These are phyloP conservation scores for Jatropha curcas DNA, from an alignment of 345 rosid species.

Conservation along the genomic window DNA sequence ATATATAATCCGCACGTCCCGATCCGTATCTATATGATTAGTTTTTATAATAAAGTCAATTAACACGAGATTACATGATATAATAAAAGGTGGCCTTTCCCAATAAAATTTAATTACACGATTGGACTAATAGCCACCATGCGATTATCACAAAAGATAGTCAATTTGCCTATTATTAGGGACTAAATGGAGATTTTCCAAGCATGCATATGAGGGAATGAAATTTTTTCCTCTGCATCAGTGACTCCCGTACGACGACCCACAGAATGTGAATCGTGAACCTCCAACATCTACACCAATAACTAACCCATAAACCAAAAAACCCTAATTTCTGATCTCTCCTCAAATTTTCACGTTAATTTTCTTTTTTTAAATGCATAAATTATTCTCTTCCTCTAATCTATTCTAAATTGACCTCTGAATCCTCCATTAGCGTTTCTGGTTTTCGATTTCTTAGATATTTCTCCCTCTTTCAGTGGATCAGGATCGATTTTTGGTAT, in stretches of 20 bases:
- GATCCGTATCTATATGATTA: too few relatives aligned
- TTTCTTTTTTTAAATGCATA: not conserved
- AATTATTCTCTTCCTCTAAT: too few relatives aligned
- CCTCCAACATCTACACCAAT: constrained; percentile 7
- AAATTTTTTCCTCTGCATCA: not conserved
- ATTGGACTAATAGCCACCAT: too few relatives aligned
- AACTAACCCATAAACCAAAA: not conserved
- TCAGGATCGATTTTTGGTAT: constrained; percentile 12
- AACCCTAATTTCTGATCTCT: constrained; percentile 17
- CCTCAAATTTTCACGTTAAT: not conserved
- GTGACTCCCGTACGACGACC: constrained; percentile 14
- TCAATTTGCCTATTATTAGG: too few relatives aligned
- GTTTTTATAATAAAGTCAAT: too few relatives aligned
- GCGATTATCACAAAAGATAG: too few relatives aligned
- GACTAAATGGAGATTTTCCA: too few relatives aligned
- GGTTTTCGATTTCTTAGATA: not conserved
- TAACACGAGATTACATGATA: too few relatives aligned
- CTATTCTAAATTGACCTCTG: not conserved
- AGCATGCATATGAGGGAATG: too few relatives aligned
- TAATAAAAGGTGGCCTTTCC: too few relatives aligned
- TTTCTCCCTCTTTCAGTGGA: not conserved
- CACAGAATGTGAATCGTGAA: constrained; percentile 11
- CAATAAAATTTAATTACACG: too few relatives aligned
- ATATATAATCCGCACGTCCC: too few relatives aligned
- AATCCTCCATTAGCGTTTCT: not conserved